Conservation (phyloP, 2,329 filamentous ascomycete genomes). For the Diaporthe nobilis region DNA sequence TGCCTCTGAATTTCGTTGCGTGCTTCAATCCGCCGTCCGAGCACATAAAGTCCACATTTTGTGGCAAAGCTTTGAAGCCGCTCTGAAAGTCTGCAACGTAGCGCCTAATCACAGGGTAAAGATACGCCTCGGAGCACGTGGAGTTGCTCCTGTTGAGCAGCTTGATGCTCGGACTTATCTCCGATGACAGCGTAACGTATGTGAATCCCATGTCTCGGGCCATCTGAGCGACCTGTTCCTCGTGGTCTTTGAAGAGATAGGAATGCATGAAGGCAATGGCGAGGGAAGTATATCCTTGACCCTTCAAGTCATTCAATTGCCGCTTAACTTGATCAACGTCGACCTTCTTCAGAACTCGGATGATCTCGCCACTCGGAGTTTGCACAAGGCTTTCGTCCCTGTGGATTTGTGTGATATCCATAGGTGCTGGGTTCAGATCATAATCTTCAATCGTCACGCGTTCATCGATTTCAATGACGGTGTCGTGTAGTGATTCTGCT, state of each 20-base stretch:
- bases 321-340: slow-evolving; percentile 20
- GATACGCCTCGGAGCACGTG: slow-evolving; percentile 59
- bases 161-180: slow-evolving; percentile 60
- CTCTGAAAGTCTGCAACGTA: slow-evolving; percentile 57
- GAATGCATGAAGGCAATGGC: slow-evolving; percentile 80
- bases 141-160: slow-evolving; percentile 60
- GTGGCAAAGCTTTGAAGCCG: slow-evolving; percentile 48
- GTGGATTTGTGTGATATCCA: background rate
- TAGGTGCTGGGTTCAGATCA: slow-evolving; percentile 35
- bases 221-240: slow-evolving; percentile 53
- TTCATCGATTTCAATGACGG: slow-evolving; percentile 42
- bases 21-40: slow-evolving; percentile 67
- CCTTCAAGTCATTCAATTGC: slow-evolving; percentile 32
- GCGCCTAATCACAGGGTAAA: slow-evolving; percentile 58
- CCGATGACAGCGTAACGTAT: slow-evolving; percentile 53
- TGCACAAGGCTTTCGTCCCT: slow-evolving; percentile 27
- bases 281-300: slow-evolving; percentile 60
- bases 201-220: slow-evolving; percentile 58
- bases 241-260: slow-evolving; percentile 77
- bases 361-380: slow-evolving; percentile 36
- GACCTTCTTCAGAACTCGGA: slow-evolving; percentile 37
- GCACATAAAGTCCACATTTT: slow-evolving; percentile 80
- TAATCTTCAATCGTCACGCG: slow-evolving; percentile 42
- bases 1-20: slow-evolving; percentile 75
- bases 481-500: slow-evolving; percentile 40